These are phyloP conservation scores for Lenzites betulinus DNA, from an alignment of 768 basidiomycete genomes.

Conservation along the genomic window DNA sequence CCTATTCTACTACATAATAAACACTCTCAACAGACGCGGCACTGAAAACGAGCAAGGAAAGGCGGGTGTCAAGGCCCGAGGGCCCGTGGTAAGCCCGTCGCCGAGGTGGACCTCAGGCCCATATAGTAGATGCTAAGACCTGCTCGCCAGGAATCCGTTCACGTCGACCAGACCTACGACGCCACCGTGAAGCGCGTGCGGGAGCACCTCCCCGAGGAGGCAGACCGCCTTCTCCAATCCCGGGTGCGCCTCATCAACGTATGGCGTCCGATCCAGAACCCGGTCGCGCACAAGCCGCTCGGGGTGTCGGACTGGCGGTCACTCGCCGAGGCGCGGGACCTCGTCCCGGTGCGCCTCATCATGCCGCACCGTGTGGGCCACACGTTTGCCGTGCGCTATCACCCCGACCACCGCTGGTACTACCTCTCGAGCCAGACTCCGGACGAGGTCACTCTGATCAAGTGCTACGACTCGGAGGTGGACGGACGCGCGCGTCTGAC, in stretches of 20 bases:
- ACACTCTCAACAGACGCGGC: constrained; percentile 6
- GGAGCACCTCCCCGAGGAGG: constrained; percentile 42
- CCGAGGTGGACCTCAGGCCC: background rate
- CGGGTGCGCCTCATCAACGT: constrained; percentile 47
- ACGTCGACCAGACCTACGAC: constrained; percentile 45
- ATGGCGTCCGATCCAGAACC: constrained; percentile 44
- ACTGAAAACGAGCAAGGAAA: constrained; percentile 15
- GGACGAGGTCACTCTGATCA: constrained; percentile 42
- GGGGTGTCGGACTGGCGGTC: constrained; percentile 41
- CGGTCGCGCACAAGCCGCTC: constrained; percentile 41
- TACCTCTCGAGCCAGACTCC: constrained; percentile 39
- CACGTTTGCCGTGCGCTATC: constrained; percentile 37
- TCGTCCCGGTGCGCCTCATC: constrained; percentile 37
- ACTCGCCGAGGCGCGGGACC: constrained; percentile 37
- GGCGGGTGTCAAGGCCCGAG: background rate
- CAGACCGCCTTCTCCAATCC: constrained; percentile 39
- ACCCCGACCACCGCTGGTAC: constrained; percentile 38
- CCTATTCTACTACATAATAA: background rate
- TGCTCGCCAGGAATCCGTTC: constrained; percentile 35
- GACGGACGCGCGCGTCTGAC: constrained; percentile 37
- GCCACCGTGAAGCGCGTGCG: constrained; percentile 39
- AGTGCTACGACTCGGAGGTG: constrained; percentile 41
- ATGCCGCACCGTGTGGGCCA: constrained; percentile 36
- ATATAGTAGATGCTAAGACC: background rate
- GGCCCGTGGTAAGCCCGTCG: background rate